These are phyloP conservation scores for Thecamonas trahens DNA, from an alignment of 78 protist genomes.

Conservation along the genomic window DNA sequence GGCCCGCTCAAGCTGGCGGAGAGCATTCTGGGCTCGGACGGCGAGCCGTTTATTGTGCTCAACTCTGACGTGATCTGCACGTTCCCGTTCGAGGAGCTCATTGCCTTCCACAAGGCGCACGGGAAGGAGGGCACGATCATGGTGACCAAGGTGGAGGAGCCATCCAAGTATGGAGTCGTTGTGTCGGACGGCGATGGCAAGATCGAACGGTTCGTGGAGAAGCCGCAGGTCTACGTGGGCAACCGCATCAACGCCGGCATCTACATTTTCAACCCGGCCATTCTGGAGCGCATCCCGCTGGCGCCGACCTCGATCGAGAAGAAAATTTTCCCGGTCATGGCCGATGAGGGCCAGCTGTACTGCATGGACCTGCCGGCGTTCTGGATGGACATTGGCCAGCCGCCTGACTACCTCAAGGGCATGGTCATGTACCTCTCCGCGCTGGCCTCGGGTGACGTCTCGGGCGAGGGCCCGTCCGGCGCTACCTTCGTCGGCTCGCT, in stretches of 20 bases:
- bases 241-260: constrained; percentile 92
- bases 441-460: neutral
- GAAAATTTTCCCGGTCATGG: constrained; percentile 89
- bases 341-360: constrained; percentile 62
- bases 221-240: constrained; percentile 81
- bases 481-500: neutral
- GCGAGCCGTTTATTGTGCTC: constrained; percentile 84
- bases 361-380: constrained; percentile 66
- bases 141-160: constrained; percentile 86
- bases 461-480: too few relatives aligned
- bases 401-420: constrained; percentile 69
- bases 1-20: constrained; percentile 90
- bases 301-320: constrained; percentile 66
- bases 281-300: constrained; percentile 70
- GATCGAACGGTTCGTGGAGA: constrained; percentile 84
- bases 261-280: constrained; percentile 68
- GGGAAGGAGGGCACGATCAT: constrained; percentile 90
- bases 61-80: constrained; percentile 87
- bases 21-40: constrained; percentile 20
- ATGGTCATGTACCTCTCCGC: constrained; percentile 18
- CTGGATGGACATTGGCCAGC: constrained; percentile 96
- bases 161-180: constrained; percentile 91
- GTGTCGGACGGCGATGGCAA: constrained; percentile 61
- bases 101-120: constrained; percentile 82
- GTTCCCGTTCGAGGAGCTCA: constrained; percentile 75